Percentiles rank a stretch among this genome's conserved stretches.
Conservation (phyloP, 805 yeast species). For the Suhomyces vadensis region DNA sequence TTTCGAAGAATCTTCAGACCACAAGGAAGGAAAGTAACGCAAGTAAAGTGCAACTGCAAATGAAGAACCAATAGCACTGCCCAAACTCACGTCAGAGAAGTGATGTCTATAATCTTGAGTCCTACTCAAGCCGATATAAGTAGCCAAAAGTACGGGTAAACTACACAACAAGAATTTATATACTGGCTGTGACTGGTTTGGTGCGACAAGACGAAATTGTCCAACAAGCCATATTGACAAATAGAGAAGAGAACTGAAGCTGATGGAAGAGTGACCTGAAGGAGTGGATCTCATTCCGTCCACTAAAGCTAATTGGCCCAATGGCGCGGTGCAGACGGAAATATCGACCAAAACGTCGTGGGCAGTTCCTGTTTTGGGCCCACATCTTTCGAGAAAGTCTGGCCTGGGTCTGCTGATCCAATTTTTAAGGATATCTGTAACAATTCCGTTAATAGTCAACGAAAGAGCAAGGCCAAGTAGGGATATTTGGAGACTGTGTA, state of each 20-base stretch:
- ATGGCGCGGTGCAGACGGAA: slow-evolving; percentile 34
- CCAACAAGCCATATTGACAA: slow-evolving; percentile 35
- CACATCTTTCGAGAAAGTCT: slow-evolving; percentile 36
- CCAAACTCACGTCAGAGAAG: slow-evolving; percentile 31
- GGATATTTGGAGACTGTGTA: slow-evolving; percentile 31
- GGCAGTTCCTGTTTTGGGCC: slow-evolving; percentile 29
- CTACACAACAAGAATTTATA: slow-evolving; percentile 18
- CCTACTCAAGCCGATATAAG: slow-evolving; percentile 33
- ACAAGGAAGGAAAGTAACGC: slow-evolving; percentile 13
- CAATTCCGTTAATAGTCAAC: slow-evolving; percentile 31
- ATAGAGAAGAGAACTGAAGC: slow-evolving; percentile 35
- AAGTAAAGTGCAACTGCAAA: slow-evolving; percentile 16
- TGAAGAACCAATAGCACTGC: slow-evolving; percentile 26
- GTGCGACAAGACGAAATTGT: slow-evolving; percentile 21
- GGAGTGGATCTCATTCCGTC: slow-evolving; percentile 46
- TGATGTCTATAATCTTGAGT: slow-evolving; percentile 42
- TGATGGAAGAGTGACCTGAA: slow-evolving; percentile 40
- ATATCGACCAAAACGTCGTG: slow-evolving; percentile 26
- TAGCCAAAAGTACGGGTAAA: slow-evolving; percentile 27
- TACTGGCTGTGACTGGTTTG: slow-evolving; percentile 16
- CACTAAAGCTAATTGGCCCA: slow-evolving; percentile 25
- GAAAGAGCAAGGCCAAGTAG: slow-evolving; percentile 31
- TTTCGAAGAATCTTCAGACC: slow-evolving; percentile 10
- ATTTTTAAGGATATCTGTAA: slow-evolving; percentile 39
- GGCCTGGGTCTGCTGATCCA: slow-evolving; percentile 37